Evolutionary conservation across 768 basidiomycete genomes (phyloP).

Genomic region (Tricholoma hemisulphureum): DNA sequence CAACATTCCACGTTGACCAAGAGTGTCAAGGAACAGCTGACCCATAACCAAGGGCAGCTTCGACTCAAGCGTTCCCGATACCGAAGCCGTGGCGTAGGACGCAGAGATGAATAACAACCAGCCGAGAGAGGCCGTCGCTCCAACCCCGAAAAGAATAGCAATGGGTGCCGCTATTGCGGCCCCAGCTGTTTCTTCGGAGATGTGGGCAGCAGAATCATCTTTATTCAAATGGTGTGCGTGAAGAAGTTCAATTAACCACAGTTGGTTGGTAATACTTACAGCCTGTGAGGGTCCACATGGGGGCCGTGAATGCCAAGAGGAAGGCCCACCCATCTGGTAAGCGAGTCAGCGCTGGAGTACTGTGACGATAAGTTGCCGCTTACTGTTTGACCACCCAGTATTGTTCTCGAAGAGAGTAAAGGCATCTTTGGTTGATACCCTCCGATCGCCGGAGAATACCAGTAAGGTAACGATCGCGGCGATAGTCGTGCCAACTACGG

Average conservation of each 20-base stretch:
- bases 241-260: neutral
- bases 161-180: conserved; percentile 50
- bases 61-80: conserved; percentile 47
- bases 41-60: conserved; percentile 67
- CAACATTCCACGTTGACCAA: conserved; percentile 72
- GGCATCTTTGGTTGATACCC: conserved; percentile 66
- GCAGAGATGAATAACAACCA: conserved; percentile 67
- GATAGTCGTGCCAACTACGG: conserved; percentile 62
- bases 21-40: conserved; percentile 61
- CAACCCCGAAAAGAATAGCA: conserved; percentile 66
- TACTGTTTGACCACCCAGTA: conserved; percentile 65
- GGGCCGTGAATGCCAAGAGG: conserved; percentile 66
- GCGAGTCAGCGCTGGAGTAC: neutral
- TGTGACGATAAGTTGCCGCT: conserved; percentile 15
- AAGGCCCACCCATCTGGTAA: conserved; percentile 70
- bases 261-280: conserved; percentile 41
- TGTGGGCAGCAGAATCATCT: conserved; percentile 79
- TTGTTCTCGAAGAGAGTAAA: conserved; percentile 72
- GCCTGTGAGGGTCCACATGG: conserved; percentile 80
- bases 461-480: conserved; percentile 62
- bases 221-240: too few relatives aligned
- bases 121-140: conserved; percentile 56
- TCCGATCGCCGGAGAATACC: conserved; percentile 52
- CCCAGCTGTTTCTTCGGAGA: conserved; percentile 55
- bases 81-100: conserved; percentile 61